A percentile compares a stretch with the other conserved stretches of the same genome.
phyloP scores from a whole-genome alignment of 2,329 filamentous ascomycete species.

The Epichloe scottii region DNA sequence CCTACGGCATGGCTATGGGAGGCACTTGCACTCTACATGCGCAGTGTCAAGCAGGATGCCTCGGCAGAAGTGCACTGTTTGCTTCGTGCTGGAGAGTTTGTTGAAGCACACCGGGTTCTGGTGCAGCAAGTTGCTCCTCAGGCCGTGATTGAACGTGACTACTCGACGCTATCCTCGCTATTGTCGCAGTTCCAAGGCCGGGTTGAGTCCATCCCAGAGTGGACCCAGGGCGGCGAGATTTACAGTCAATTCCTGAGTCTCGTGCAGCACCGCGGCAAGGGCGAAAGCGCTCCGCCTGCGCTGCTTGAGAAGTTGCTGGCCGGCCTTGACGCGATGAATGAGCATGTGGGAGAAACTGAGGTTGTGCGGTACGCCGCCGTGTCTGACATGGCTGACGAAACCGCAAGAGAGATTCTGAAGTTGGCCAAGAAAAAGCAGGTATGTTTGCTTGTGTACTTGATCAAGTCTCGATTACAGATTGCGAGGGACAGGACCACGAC shows the following conservation, averaged over 20 bases:
- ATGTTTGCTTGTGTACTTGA: conserved; percentile 15
- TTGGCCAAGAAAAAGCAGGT: conserved; percentile 44
- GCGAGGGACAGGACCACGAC: background rate
- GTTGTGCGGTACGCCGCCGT: conserved; percentile 55
- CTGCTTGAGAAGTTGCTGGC: conserved; percentile 45
- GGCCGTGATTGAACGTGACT: conserved; percentile 73
- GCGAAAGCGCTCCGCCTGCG: conserved; percentile 27
- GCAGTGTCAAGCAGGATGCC: conserved; percentile 56
- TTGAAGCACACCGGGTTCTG: conserved; percentile 76
- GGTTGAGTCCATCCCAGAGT: conserved; percentile 51
- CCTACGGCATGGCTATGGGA: conserved; percentile 74
- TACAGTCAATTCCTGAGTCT: conserved; percentile 53
- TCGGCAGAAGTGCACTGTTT: conserved; percentile 66
- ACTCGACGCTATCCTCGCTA: conserved; percentile 53
- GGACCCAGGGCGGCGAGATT: conserved; percentile 69
- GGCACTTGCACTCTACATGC: conserved; percentile 73
- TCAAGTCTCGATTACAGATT: too few species aligned
- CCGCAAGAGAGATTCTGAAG: conserved; percentile 53
- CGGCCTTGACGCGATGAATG: conserved; percentile 43
- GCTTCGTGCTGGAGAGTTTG: conserved; percentile 60
- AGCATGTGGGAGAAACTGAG: conserved; percentile 28
- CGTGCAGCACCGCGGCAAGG: conserved; percentile 29
- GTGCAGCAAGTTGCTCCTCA: conserved; percentile 68
- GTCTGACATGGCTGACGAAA: conserved; percentile 66
- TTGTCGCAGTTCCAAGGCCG: conserved; percentile 59